Conservation (phyloP, 73 alveolate genomes). For the Uronychia setigera region DNA sequence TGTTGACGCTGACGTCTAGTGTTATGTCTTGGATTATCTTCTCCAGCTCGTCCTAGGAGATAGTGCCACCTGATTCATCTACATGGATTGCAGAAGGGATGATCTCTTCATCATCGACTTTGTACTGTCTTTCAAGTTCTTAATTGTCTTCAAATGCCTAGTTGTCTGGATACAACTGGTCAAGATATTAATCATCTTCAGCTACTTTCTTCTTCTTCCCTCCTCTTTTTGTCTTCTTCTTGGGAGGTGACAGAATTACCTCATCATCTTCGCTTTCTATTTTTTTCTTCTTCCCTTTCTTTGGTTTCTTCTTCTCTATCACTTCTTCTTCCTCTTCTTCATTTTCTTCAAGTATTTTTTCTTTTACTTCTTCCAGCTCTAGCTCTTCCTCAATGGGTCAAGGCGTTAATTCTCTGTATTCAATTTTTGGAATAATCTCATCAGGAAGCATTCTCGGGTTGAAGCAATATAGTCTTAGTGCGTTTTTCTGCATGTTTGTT, state of each 20-base stretch:
- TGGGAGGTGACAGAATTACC: too few relatives aligned
- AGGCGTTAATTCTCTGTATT: constrained; percentile 22
- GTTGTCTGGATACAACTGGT: neutral
- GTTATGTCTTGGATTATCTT: neutral
- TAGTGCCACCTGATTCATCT: neutral
- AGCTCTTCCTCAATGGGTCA: constrained; percentile 22
- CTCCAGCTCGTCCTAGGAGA: neutral
- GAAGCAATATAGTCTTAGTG: constrained; percentile 39
- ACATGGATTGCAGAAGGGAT: neutral
- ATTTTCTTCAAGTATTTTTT: neutral
- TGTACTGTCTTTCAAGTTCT: neutral
- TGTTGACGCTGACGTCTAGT: too few relatives aligned
- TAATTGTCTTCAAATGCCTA: too few relatives aligned
- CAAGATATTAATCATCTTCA: neutral
- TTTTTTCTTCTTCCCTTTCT: constrained; percentile 26
- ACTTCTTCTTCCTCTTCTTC: neutral
- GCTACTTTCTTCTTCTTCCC: constrained; percentile 10
- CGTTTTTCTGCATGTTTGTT: constrained; percentile 19
- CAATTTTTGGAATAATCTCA: constrained; percentile 27
- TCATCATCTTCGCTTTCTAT: neutral
- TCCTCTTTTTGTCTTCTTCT: neutral
- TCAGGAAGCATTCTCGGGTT: constrained; percentile 72
- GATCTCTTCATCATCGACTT: neutral
- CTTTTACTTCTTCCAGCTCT: neutral
- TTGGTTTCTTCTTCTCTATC: neutral